Percentiles rank a stretch among this genome's conserved stretches.
Evolutionary conservation across 164 flowering plant genomes (phyloP).

Genomic region (Dillenia suffruticosa): DNA sequence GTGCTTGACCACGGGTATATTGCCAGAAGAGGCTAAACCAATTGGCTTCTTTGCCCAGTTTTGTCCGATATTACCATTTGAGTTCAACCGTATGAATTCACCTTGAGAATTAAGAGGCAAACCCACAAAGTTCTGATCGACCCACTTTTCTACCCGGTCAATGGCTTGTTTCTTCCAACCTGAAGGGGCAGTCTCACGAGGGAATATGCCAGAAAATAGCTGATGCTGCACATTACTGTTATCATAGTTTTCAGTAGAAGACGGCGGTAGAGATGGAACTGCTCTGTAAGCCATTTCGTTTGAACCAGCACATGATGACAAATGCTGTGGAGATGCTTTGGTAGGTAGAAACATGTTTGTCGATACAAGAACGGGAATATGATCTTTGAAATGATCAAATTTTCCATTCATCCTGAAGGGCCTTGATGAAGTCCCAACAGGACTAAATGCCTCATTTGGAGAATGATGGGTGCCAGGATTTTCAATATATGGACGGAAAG

Average conservation of each 20-base stretch:
- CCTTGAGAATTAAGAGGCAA: constrained; percentile 75
- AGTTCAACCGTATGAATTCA: constrained; percentile 36
- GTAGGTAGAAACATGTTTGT: constrained; percentile 10
- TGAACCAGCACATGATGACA: constrained; percentile 12
- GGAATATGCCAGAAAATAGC: constrained; percentile 19
- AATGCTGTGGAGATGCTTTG: constrained; percentile 16
- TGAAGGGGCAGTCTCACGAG: constrained; percentile 20
- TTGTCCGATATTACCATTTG: constrained; percentile 26
- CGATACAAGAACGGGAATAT: constrained; percentile 15
- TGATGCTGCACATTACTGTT: constrained; percentile 13
- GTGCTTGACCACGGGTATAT: constrained; percentile 16
- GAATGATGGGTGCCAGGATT: constrained; percentile 11
- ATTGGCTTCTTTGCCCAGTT: constrained; percentile 20
- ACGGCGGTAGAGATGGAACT: constrained; percentile 12
- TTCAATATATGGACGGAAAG: constrained; percentile 11
- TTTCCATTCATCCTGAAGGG: constrained; percentile 10
- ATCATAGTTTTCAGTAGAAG: constrained; percentile 3
- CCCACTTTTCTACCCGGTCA: constrained; percentile 15
- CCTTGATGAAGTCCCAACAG: constrained; percentile 10
- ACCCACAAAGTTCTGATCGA: constrained; percentile 33
- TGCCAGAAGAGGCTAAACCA: constrained; percentile 11
- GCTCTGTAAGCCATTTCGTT: constrained; percentile 17
- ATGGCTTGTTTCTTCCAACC: constrained; percentile 22
- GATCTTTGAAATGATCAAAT: constrained; percentile 17
- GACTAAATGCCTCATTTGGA: constrained; percentile 10